phyloP scores from a whole-genome alignment of 2,329 filamentous ascomycete species.

The Herpotrichia juniperi region DNA sequence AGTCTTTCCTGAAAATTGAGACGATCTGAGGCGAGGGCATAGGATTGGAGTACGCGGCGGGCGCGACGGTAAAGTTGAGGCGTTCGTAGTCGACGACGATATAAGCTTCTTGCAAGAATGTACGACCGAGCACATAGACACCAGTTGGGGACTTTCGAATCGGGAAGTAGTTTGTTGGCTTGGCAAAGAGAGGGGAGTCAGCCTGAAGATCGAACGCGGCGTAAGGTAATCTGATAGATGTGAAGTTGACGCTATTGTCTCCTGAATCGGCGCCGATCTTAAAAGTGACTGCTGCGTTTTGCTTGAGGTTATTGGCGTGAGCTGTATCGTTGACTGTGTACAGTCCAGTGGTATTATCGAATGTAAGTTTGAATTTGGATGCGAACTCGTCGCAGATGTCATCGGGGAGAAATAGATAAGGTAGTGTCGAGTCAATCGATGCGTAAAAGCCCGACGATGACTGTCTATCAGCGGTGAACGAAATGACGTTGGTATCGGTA shows the following conservation, averaged over 20 bases:
- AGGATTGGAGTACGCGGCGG: constrained; percentile 26
- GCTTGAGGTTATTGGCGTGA: constrained; percentile 24
- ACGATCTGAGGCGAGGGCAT: constrained; percentile 26
- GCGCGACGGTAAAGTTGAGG: constrained; percentile 39
- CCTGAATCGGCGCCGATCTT: constrained; percentile 20
- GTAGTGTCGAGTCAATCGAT: constrained; percentile 47
- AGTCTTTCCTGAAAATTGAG: constrained; percentile 30
- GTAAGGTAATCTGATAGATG: constrained; percentile 36
- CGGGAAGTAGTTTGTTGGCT: constrained; percentile 35
- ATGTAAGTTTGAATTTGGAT: constrained; percentile 41
- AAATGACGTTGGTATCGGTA: constrained; percentile 10
- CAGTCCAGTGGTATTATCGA: constrained; percentile 33
- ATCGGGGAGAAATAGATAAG: constrained; percentile 39
- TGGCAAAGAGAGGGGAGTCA: constrained; percentile 13
- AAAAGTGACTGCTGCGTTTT: constrained; percentile 35
- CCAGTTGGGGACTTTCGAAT: constrained; percentile 34
- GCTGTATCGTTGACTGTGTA: constrained; percentile 43
- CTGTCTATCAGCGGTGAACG: constrained; percentile 18
- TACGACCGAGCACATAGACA: constrained; percentile 36
- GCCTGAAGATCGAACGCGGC: constrained; percentile 31
- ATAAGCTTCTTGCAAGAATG: constrained; percentile 47
- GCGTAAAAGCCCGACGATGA: constrained; percentile 30
- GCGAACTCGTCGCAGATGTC: constrained; percentile 46
- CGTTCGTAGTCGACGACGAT: constrained; percentile 45
- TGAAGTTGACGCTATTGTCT: constrained; percentile 12